Base-by-base conservation (phyloP, 1,139 yeast genomes). In the Suhomyces kunorum region DNA sequence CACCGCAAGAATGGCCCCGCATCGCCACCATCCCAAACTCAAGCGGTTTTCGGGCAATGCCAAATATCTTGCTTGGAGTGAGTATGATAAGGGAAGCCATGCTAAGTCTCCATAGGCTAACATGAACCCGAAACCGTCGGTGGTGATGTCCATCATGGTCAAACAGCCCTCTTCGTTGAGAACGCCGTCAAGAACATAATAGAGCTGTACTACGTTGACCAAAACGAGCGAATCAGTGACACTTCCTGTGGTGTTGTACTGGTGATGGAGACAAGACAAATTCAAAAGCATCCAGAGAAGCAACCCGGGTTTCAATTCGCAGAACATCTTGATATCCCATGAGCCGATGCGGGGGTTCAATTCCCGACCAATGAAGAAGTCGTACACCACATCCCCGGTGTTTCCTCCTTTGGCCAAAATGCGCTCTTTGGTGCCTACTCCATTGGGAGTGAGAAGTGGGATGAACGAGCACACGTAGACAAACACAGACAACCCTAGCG, bases 41-140 rank as follows among this genome's bases (percentile, higher is more conserved):
- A 83, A 67, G 19, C 81, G 81, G 47, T 82, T 78, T 19, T 63
- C 59, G 1, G 61, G 56, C 34, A 83, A 74, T 3, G 90, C 78
- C 46, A 90, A 68, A 61, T 82, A 94, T 47, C 98, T 76, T 3
- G 95, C 75, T 58, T 92, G 98, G 45, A 92, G 61, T 5, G 92
- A 76, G 61, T 94, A 92, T 1, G 95, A 78, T 71, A 92, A 90
- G 20, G 98, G 98, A n/a, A 92, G 88, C 72, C 94, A 78, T 1
- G 95, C 81, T 55, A 92, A 73, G 59, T 92, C 98, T 24, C 98
- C 98, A 68, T 90, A 90, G 7, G 90, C 80, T 38, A 92, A 71
- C 98, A 92, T 92, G 66, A 83, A 89, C 1, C 98, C 98, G 61
- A 92, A 88, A 0, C 98, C 98, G 64, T 92, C 98, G 14, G 96